Evolutionary conservation across 257 asterid genomes (phyloP).

Genomic region (Linaria vulgaris): DNA sequence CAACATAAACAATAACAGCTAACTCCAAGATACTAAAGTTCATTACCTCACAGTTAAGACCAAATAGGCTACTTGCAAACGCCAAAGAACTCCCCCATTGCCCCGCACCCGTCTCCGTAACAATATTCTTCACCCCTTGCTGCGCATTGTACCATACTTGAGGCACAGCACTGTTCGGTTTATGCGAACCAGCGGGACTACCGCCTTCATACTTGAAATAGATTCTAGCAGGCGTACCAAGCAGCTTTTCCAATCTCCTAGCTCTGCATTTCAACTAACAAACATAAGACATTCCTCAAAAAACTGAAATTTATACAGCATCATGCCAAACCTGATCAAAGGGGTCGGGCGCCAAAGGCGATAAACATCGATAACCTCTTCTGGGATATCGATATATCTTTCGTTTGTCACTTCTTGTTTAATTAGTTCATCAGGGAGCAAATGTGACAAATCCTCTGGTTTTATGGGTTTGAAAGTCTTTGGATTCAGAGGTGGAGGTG

Average conservation of each 20-base stretch:
- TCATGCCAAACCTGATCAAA: slow-evolving; percentile 65
- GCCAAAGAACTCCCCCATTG: slow-evolving; percentile 95
- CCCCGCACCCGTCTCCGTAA: slow-evolving; percentile 95
- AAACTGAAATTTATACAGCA: not conserved
- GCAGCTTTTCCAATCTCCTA: slow-evolving; percentile 85
- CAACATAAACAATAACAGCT: not conserved
- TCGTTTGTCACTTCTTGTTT: slow-evolving; percentile 63
- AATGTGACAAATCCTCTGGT: slow-evolving; percentile 73
- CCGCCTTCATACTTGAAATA: slow-evolving; percentile 94
- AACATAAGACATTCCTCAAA: slow-evolving; percentile 29
- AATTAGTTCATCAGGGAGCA: slow-evolving; percentile 80
- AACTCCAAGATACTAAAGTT: not conserved
- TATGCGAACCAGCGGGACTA: slow-evolving; percentile 97
- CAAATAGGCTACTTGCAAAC: slow-evolving; percentile 83
- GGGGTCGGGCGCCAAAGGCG: slow-evolving; percentile 97
- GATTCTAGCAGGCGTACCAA: slow-evolving; percentile 86
- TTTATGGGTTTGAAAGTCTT: slow-evolving; percentile 65
- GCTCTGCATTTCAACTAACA: slow-evolving; percentile 49
- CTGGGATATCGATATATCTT: slow-evolving; percentile 73
- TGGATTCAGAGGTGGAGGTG: slow-evolving; percentile 82
- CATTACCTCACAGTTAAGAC: slow-evolving; percentile 74
- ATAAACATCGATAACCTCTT: slow-evolving; percentile 79
- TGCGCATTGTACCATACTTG: slow-evolving; percentile 88
- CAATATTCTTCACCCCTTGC: slow-evolving; percentile 72
- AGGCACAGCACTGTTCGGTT: slow-evolving; percentile 92